Evolutionary conservation across 1,284 basidiomycete species (phyloP).

Genomic region (Trichosporon asahii): DNA sequence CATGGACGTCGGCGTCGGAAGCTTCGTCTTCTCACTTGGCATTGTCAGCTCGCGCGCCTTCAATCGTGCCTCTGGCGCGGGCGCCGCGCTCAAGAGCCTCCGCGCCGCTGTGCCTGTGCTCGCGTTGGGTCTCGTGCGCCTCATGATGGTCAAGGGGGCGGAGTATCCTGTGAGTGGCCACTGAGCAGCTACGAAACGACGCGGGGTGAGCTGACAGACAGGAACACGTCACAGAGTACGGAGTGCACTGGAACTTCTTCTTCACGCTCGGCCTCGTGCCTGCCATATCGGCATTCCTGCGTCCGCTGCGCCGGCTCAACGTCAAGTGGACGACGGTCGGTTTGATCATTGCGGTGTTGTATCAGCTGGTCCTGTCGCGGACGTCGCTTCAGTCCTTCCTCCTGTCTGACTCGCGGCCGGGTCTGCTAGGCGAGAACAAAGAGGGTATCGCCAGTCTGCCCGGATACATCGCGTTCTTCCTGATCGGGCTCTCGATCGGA

Average conservation of each 20-base stretch:
- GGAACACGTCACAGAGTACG: conserved; percentile 97
- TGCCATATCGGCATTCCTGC: conserved; percentile 65
- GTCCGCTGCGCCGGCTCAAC: conserved; percentile 58
- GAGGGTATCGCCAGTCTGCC: conserved; percentile 80
- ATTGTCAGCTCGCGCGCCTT: conserved; percentile 66
- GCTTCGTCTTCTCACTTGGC: conserved; percentile 77
- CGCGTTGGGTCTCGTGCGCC: conserved; percentile 69
- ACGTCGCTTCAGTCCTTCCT: conserved; percentile 62
- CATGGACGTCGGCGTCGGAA: conserved; percentile 93
- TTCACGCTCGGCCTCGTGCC: conserved; percentile 84
- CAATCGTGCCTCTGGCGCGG: neutral
- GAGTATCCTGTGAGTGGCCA: conserved; percentile 77
- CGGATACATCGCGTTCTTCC: conserved; percentile 85
- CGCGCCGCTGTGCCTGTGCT: conserved; percentile 68
- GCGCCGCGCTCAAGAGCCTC: conserved; percentile 41
- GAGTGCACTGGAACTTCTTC: conserved; percentile 99
- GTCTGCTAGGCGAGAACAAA: conserved; percentile 77
- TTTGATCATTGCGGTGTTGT: conserved; percentile 62
- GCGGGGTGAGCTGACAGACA: conserved; percentile 44
- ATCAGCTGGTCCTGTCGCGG: conserved; percentile 63
- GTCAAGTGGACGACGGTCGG: conserved; percentile 66
- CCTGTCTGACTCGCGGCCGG: conserved; percentile 61
- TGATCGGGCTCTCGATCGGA: conserved; percentile 78
- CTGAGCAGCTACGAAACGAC: neutral
- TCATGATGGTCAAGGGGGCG: conserved; percentile 83